A percentile compares a stretch with the other conserved stretches of the same genome.
Evolutionary conservation across 768 basidiomycete species (phyloP).

Genomic region (Boletus vermiculosoides): DNA sequence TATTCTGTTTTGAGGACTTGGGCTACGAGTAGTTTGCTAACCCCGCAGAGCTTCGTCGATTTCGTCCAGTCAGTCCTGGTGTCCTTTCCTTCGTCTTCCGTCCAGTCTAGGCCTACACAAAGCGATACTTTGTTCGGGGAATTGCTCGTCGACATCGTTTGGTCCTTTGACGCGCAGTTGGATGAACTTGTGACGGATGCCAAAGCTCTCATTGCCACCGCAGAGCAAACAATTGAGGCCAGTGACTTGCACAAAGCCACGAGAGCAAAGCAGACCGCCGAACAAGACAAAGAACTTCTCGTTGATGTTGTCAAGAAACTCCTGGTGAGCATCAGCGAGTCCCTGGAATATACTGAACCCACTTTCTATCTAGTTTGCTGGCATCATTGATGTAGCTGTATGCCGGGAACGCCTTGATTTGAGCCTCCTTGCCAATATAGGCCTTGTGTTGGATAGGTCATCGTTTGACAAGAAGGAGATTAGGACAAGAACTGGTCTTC

Average conservation of each 20-base stretch:
- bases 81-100: constrained; percentile 66
- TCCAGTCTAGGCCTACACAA: constrained; percentile 35
- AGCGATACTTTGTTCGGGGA: constrained; percentile 58
- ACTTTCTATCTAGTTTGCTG: constrained; percentile 44
- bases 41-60: constrained; percentile 50
- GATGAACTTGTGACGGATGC: constrained; percentile 67
- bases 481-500: constrained; percentile 73
- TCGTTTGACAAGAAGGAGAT: constrained; percentile 78
- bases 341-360: background rate
- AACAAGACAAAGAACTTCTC: constrained; percentile 63
- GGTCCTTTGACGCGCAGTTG: constrained; percentile 75
- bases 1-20: constrained; percentile 57
- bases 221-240: constrained; percentile 23
- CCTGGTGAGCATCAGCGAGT: constrained; percentile 41
- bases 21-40: constrained; percentile 47
- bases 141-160: constrained; percentile 73
- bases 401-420: constrained; percentile 79
- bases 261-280: constrained; percentile 51
- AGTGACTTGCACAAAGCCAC: constrained; percentile 34
- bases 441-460: constrained; percentile 66
- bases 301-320: constrained; percentile 58
- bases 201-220: constrained; percentile 40
- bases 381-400: constrained; percentile 55
- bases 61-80: constrained; percentile 65
- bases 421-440: constrained; percentile 56